Evolutionary conservation across 768 basidiomycete genomes (phyloP), one percentile per base, ranked within the genome.

Genomic region (Suillus weaverae): DNA sequence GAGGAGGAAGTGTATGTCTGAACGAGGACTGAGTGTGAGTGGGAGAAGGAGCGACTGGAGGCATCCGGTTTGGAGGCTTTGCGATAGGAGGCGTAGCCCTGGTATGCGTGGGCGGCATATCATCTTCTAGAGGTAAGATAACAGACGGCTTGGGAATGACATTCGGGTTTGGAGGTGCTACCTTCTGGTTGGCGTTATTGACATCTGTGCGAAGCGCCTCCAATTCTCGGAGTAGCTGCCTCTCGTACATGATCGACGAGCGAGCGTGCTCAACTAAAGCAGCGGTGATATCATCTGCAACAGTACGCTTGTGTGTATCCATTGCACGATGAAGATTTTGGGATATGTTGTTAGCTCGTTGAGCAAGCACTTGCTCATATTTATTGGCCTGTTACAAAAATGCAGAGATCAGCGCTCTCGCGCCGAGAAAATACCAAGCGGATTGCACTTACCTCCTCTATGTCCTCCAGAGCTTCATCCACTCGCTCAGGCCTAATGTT

Each of bases 251-350:
- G 70, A 99, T 87, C 33, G 90, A 89, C 20, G 95, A 91, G 30
- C 96, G 89, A 20, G 93, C 93, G 76, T 99, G 95, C 75, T 98
- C 95, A 54, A 99, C 87, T 61, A 99, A 80, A 0, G 95, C 92
- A 26, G 91, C 84, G 20, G 92, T 92, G 61, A 98, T 85, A 74
- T 99, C 97, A 63, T 96, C 92, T 62, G 97, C 92, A 35, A 95
- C 92, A 67, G 91, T 86, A 56, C 87, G 86, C 64, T 91, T 93
- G 76, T 99, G 95, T 1, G 86, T 86, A 43, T 89, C 85, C 35
- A 99, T 84, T 2, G 96, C 90, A 57, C 86, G 86, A 70, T 97
- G 95, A 20, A 99, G 82, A 70, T 98, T 96, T 70, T 93, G 89
- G 1, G 97, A 98, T 62, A 99, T 98, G 53, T 94, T 94, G 60